Conservation (phyloP, 257 asterid genomes). For the Haberlea rhodopensis region DNA sequence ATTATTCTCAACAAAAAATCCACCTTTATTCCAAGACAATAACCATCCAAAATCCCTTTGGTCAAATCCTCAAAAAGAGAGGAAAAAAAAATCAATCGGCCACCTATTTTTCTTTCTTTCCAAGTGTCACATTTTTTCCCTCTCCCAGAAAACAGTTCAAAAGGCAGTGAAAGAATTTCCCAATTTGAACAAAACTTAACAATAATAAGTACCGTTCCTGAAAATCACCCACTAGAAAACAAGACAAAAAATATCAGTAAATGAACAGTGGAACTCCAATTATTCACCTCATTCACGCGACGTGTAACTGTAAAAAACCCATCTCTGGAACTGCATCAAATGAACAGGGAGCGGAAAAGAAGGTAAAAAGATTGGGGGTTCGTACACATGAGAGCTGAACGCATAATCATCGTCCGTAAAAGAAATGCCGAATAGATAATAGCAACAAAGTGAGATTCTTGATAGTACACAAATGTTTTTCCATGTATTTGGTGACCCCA, state of each 20-base stretch:
- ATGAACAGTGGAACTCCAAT: conserved; percentile 26
- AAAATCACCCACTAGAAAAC: conserved; percentile 44
- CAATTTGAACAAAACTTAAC: conserved; percentile 23
- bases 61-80: conserved; percentile 24
- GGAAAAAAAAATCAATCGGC: neutral
- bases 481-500: conserved; percentile 17
- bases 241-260: conserved; percentile 27
- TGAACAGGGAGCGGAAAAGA: conserved; percentile 37
- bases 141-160: conserved; percentile 23
- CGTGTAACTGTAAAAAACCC: conserved; percentile 29
- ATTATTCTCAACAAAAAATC: conserved; percentile 25
- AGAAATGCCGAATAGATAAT: conserved; percentile 19
- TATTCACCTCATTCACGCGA: conserved; percentile 32
- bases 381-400: conserved; percentile 22
- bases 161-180: conserved; percentile 29
- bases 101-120: neutral
- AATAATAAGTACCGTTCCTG: conserved; percentile 38
- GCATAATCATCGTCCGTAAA: conserved; percentile 36
- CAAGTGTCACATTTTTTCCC: conserved; percentile 29
- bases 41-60: conserved; percentile 23
- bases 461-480: conserved; percentile 30
- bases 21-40: conserved; percentile 16
- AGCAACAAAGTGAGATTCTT: neutral
- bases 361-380: conserved; percentile 26
- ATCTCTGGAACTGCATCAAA: conserved; percentile 46